A percentile compares a stretch with the other conserved stretches of the same genome.
These are phyloP conservation scores for Chlamydomonas sphaeroides DNA, from an alignment of 139 green algal species.

Conservation along the genomic window DNA sequence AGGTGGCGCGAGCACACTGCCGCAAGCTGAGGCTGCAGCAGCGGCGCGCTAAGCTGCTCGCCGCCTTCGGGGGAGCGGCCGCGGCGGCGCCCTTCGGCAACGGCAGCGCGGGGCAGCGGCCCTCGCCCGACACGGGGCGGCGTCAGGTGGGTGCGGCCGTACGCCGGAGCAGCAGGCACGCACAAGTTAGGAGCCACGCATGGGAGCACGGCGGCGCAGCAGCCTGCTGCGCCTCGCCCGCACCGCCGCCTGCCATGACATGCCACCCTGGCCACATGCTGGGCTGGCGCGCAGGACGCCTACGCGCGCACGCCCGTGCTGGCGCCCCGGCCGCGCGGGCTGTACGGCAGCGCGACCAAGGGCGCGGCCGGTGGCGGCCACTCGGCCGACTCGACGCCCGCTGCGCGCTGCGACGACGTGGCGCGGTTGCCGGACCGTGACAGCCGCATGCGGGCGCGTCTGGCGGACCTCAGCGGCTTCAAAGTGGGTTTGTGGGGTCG, in stretches of 20 bases:
- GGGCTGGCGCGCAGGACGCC: background rate
- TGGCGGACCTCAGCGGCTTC: constrained; percentile 6
- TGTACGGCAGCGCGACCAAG: constrained; percentile 1
- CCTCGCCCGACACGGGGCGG: background rate
- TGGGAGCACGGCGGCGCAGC: no score
- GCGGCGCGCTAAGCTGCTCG: constrained; percentile 14
- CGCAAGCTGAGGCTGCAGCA: constrained; percentile 3
- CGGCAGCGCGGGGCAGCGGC: background rate
- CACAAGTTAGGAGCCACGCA: no score
- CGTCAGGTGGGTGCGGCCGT: constrained; percentile 1
- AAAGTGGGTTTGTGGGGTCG: no score
- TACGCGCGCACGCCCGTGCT: background rate
- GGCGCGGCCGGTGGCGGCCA: background rate
- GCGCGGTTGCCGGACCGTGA: background rate
- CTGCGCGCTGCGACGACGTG: constrained; percentile 27
- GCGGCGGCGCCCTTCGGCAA: background rate
- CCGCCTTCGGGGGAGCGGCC: background rate
- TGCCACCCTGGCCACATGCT: no score
- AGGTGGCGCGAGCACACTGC: constrained; percentile 3
- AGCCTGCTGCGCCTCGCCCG: no score
- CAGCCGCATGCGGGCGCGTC: constrained; percentile 2
- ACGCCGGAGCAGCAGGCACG: no score
- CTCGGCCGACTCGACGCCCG: background rate
- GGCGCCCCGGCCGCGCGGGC: background rate
- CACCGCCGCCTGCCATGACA: no score